Evolutionary conservation across 2,329 filamentous ascomycete genomes (phyloP), one percentile per base, ranked within the genome.

Genomic region (Claviceps pusilla): DNA sequence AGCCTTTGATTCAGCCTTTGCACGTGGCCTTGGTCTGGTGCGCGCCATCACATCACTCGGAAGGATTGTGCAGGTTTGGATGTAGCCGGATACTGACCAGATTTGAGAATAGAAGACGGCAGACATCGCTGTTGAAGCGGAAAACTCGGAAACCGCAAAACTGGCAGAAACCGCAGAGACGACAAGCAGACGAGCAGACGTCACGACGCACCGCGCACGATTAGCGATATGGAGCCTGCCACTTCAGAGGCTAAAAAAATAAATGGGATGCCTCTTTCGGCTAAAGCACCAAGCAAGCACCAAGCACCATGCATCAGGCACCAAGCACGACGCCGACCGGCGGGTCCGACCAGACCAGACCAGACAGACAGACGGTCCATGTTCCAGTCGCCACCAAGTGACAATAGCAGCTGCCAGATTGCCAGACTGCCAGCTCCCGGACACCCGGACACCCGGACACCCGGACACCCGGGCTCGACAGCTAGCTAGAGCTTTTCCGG

Each of bases 401-500:
- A 39, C 35, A 4, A 39, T 10, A 39, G 35, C 35, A 39, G 35
- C 33, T 7, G 33, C 33, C 33, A 33, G 31, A 9, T 3, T 35
- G 33, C 33, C 33, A 35, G 9, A 10, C 33, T 41, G 14, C 39
- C 39, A 24, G 24, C 24, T 24, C 24, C 24, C 24, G 4, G 39
- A 33, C 45, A 37, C 49, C 35, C 42, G 4, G 39, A 33, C 45
- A 37, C 49, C 35, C 42, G 19, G 19, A 19, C 19, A 19, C 24
- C 24, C 24, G 4, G 39, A 33, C 45, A 37, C 49, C 35, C 42
- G 28, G n/a, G 33, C 54, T 39, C 28, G 39, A 48, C 49, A 14
- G 51, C 56, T 52, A 14, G 51, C 56, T 52, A 52, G 46, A 48
- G 51, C 51, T 33, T 43, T 57, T 55, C 55, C 55, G 46, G 48